Conservation (phyloP, 2,329 filamentous ascomycete species). For the Colletotrichum sublineola region DNA sequence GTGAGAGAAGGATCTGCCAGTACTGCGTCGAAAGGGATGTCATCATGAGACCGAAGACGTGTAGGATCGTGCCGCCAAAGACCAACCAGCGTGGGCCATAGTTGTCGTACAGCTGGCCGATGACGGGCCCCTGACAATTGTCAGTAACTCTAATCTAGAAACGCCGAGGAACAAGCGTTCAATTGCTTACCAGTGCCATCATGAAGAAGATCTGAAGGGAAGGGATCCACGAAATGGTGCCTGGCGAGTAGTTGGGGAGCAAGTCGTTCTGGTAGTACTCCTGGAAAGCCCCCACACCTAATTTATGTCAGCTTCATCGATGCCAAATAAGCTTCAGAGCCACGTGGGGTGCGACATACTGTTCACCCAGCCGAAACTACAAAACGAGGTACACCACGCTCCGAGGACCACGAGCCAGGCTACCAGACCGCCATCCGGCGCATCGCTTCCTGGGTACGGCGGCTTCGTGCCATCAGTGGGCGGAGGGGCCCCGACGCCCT, state of each 20-base stretch:
- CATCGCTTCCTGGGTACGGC: conserved; percentile 27
- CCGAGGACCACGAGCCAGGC: conserved; percentile 58
- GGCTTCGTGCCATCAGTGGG: neutral
- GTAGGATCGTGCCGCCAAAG: conserved; percentile 64
- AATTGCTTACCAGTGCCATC: conserved; percentile 57
- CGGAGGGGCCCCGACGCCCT: neutral
- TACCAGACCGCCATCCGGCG: conserved; percentile 48
- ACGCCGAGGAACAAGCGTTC: conserved; percentile 41
- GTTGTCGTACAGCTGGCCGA: conserved; percentile 74
- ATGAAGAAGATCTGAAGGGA: conserved; percentile 69
- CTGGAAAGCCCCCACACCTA: conserved; percentile 67
- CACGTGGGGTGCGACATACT: conserved; percentile 42
- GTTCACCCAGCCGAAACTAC: conserved; percentile 56
- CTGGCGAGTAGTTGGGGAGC: conserved; percentile 62
- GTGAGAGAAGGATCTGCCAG: conserved; percentile 57
- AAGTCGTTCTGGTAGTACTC: conserved; percentile 67
- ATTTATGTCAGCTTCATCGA: conserved; percentile 17
- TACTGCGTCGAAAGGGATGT: conserved; percentile 61
- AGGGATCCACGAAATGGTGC: conserved; percentile 73
- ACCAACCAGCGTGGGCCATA: conserved; percentile 71
- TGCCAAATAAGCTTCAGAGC: neutral
- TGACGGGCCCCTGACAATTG: conserved; percentile 64
- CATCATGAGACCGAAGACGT: conserved; percentile 76
- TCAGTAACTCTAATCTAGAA: neutral
- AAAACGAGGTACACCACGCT: conserved; percentile 57